These are phyloP conservation scores for Thecamonas trahens DNA, from an alignment of 78 protist genomes.

Conservation along the genomic window DNA sequence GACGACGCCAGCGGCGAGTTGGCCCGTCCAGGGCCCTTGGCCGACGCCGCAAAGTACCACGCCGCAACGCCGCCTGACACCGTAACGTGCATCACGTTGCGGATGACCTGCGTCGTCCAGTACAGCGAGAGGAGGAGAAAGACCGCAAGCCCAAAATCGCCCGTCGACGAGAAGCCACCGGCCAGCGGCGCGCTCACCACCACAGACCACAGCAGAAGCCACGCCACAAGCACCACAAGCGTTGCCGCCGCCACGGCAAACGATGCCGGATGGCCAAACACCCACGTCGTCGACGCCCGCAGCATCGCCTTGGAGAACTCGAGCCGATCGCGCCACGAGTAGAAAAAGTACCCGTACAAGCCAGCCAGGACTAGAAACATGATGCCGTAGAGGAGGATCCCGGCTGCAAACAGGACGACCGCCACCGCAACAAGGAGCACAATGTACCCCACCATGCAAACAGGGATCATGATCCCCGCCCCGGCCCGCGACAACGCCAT, in stretches of 20 bases:
- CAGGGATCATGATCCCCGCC: too few species aligned
- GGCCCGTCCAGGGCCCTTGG: conserved; percentile 12
- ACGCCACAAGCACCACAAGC: too few species aligned
- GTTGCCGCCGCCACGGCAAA: neutral
- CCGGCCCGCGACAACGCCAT: too few species aligned
- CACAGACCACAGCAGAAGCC: neutral
- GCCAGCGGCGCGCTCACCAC: too few species aligned
- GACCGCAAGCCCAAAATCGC: too few species aligned
- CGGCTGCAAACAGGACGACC: too few species aligned
- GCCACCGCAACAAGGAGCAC: too few species aligned
- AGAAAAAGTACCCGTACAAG: neutral
- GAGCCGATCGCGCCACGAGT: neutral
- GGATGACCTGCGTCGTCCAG: too few species aligned
- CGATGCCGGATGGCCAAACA: neutral
- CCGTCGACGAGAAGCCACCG: too few species aligned
- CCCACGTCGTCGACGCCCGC: neutral
- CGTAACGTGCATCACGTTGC: conserved; percentile 59
- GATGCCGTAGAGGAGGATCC: too few species aligned
- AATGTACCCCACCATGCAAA: too few species aligned
- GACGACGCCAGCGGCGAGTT: conserved; percentile 29
- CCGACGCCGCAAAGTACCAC: conserved; percentile 52
- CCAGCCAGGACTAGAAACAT: too few species aligned
- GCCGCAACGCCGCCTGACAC: conserved; percentile 50
- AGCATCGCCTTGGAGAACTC: conserved; percentile 5
- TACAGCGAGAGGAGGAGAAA: neutral